Percentiles rank a stretch among this genome's conserved stretches.
Conservation (phyloP, 176 grass and related monocot species). For the Musa itinerans region DNA sequence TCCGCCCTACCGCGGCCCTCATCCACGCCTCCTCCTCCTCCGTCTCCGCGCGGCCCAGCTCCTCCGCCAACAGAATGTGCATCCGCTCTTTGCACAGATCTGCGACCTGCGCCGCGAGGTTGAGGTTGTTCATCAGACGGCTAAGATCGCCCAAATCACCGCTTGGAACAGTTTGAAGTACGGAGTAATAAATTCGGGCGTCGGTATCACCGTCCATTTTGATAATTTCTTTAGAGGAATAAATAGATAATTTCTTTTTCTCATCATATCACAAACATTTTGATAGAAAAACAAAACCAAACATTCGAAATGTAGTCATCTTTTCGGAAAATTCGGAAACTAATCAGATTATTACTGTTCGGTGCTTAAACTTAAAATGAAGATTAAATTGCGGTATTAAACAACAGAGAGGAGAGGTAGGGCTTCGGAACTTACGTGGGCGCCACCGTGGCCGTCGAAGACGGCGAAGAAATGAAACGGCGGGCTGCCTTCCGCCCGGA, state of each 20-base stretch:
- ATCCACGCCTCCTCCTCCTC: constrained; percentile 25
- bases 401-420: background rate
- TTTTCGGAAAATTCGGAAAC: too few species aligned
- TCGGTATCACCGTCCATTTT: too few species aligned
- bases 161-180: too few species aligned
- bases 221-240: too few species aligned
- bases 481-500: constrained; percentile 31
- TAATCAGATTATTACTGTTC: too few species aligned
- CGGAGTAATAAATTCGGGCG: too few species aligned
- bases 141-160: background rate
- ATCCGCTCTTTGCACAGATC: constrained; percentile 60
- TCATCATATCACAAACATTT: too few species aligned
- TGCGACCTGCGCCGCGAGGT: constrained; percentile 35
- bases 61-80: constrained; percentile 54
- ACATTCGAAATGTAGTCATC: too few species aligned
- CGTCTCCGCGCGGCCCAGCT: constrained; percentile 19
- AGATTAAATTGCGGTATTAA: background rate
- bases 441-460: constrained; percentile 75
- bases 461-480: constrained; percentile 83
- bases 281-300: too few species aligned
- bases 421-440: constrained; percentile 34
- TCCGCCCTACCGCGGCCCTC: constrained; percentile 31
- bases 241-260: too few species aligned
- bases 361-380: background rate
- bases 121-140: background rate